Conservation (phyloP, 768 basidiomycete species). For the Sarcodon aspratus region DNA sequence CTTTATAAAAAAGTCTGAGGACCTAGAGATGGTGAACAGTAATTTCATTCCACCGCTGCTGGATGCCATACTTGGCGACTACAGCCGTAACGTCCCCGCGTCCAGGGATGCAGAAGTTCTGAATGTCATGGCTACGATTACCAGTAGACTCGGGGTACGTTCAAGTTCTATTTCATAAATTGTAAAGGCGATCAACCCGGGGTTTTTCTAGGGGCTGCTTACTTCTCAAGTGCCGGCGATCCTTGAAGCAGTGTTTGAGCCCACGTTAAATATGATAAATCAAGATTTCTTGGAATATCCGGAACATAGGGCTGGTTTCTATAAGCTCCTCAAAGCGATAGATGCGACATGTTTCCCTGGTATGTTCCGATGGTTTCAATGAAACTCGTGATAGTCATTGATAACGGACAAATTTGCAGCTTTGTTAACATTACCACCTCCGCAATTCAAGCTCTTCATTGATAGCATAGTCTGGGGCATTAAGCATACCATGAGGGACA, state of each 20-base stretch:
- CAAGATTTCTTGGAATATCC: conserved; percentile 94
- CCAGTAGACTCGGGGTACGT: conserved; percentile 67
- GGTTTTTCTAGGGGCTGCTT: conserved; percentile 45
- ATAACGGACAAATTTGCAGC: conserved; percentile 27
- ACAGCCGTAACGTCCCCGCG: conserved; percentile 79
- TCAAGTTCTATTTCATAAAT: neutral
- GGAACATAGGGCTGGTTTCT: conserved; percentile 91
- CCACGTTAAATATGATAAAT: conserved; percentile 93
- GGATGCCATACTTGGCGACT: conserved; percentile 90
- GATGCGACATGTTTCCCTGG: conserved; percentile 89
- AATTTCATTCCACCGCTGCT: conserved; percentile 87
- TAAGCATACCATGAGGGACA: conserved; percentile 96
- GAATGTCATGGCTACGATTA: conserved; percentile 93
- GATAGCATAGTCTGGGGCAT: conserved; percentile 96
- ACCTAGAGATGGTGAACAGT: conserved; percentile 77
- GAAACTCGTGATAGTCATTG: neutral
- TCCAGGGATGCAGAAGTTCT: conserved; percentile 91
- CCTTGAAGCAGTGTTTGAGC: conserved; percentile 90
- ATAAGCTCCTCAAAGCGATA: conserved; percentile 81
- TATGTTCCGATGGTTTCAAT: conserved; percentile 18
- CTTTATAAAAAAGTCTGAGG: conserved; percentile 91
- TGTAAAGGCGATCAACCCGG: conserved; percentile 5
- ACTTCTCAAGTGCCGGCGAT: conserved; percentile 87
- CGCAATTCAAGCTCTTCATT: conserved; percentile 91
- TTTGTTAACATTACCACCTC: conserved; percentile 66